phyloP scores from a whole-genome alignment of 1,284 basidiomycete species.

The Melanopsichium pennsylvanicum region DNA sequence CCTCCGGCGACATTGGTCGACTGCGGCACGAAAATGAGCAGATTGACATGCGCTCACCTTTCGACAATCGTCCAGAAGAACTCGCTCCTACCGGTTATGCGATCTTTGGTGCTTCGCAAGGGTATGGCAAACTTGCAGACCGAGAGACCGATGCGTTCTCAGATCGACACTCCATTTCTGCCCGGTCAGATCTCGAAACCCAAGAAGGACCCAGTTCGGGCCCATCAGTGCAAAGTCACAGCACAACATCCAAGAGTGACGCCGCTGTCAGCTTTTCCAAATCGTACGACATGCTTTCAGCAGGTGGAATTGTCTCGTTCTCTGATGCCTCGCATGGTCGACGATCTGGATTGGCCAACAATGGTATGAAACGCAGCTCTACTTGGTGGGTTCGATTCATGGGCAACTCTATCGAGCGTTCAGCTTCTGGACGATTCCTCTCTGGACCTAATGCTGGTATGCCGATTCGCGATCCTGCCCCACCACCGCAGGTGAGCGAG shows the following conservation, averaged over 20 bases:
- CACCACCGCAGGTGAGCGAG: conserved; percentile 21
- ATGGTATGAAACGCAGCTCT: conserved; percentile 43
- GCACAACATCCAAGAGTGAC: conserved; percentile 30
- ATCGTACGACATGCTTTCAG: conserved; percentile 19
- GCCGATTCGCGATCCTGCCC: conserved; percentile 57
- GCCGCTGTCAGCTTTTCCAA: conserved; percentile 23
- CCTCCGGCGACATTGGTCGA: conserved; percentile 30
- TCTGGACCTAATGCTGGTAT: conserved; percentile 31
- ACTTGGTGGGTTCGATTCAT: conserved; percentile 62
- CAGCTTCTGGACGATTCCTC: conserved; percentile 45
- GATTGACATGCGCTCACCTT: conserved; percentile 45
- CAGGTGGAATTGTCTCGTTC: conserved; percentile 41
- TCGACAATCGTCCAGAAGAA: conserved; percentile 49
- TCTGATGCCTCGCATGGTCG: conserved; percentile 31
- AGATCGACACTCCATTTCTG: conserved; percentile 22
- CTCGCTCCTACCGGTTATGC: too few species aligned
- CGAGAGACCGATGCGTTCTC: conserved; percentile 17
- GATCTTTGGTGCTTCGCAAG: conserved; percentile 1
- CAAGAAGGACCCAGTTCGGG: conserved; percentile 14
- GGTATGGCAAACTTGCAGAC: conserved; percentile 26
- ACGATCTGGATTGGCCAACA: too few species aligned
- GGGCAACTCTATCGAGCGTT: conserved; percentile 48
- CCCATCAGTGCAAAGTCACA: conserved; percentile 41
- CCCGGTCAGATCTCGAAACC: conserved; percentile 18
- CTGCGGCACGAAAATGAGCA: conserved; percentile 17